Evolutionary conservation across 306 rosid species (phyloP).

Genomic region (Parietaria judaica): DNA sequence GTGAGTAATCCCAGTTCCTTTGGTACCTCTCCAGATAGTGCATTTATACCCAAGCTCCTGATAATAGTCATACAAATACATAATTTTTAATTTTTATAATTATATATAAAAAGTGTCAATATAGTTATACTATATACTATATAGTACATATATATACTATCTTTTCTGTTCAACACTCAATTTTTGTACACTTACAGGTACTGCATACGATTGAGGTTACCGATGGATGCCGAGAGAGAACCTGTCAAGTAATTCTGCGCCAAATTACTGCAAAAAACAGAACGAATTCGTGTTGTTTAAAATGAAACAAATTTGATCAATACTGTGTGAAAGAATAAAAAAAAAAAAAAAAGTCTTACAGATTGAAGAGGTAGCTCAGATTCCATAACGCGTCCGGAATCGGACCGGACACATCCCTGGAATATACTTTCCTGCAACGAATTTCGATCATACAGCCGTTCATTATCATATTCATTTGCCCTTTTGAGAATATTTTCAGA

Average conservation of each 20-base stretch:
- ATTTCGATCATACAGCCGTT: not conserved
- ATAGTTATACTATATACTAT: too few relatives aligned
- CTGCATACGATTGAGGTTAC: conserved; percentile 54
- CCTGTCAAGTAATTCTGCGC: conserved; percentile 61
- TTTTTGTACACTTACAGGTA: conserved; percentile 41
- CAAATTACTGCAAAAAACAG: conserved; percentile 38
- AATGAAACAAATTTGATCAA: not conserved
- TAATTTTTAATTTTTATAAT: not conserved
- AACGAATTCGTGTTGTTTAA: not conserved
- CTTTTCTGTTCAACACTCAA: too few relatives aligned
- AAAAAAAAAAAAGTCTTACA: conserved; percentile 49
- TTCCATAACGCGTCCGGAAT: conserved; percentile 75
- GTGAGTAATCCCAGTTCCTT: conserved; percentile 60
- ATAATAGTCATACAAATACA: conserved; percentile 7
- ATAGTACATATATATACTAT: too few relatives aligned
- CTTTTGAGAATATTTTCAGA: too few relatives aligned
- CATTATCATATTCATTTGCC: not conserved
- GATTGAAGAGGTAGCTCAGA: conserved; percentile 44
- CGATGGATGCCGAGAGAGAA: conserved; percentile 50
- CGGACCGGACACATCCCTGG: conserved; percentile 31
- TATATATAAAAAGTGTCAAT: too few relatives aligned
- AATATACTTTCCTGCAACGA: conserved; percentile 51
- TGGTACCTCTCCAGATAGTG: conserved; percentile 67
- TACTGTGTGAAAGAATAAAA: too few relatives aligned
- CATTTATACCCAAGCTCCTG: conserved; percentile 55